phyloP scores from a whole-genome alignment of 768 basidiomycete genomes.

The Boletus tomentosulus region DNA sequence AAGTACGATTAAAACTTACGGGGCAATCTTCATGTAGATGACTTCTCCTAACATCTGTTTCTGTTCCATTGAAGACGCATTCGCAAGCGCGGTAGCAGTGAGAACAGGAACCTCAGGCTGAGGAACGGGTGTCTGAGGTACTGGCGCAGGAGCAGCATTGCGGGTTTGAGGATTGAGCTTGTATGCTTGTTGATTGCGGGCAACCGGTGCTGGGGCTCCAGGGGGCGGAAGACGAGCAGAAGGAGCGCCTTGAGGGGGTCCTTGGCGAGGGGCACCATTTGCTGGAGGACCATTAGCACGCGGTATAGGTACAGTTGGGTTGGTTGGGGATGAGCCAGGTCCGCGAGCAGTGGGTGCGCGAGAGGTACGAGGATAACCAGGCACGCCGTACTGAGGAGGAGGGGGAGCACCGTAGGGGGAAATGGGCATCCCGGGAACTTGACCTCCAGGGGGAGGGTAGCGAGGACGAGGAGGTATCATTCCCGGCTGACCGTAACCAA shows the following conservation, averaged over 20 bases:
- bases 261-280: slow-evolving; percentile 51
- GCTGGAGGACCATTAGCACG: slow-evolving; percentile 59
- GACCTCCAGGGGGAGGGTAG: slow-evolving; percentile 66
- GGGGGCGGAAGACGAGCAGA: slow-evolving; percentile 41
- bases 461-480: slow-evolving; percentile 88
- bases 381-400: slow-evolving; percentile 74
- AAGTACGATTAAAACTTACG: slow-evolving; percentile 43
- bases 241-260: slow-evolving; percentile 37
- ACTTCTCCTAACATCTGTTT: slow-evolving; percentile 99
- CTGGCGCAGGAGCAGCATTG: slow-evolving; percentile 32
- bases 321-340: slow-evolving; percentile 66
- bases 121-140: slow-evolving; percentile 37
- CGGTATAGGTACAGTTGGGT: slow-evolving; percentile 57
- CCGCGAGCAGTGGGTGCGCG: slow-evolving; percentile 65
- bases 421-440: slow-evolving; percentile 74
- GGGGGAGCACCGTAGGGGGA: slow-evolving; percentile 64
- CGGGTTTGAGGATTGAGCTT: slow-evolving; percentile 35
- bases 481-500: slow-evolving; percentile 78
- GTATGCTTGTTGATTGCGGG: slow-evolving; percentile 32
- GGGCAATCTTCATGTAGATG: slow-evolving; percentile 85
- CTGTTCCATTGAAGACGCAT: slow-evolving; percentile 73
- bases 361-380: slow-evolving; percentile 57
- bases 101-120: slow-evolving; percentile 52
- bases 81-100: slow-evolving; percentile 58
- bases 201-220: slow-evolving; percentile 43